Conservation (phyloP, 2,329 filamentous ascomycete genomes). For the Drechslerella coelobrocha region DNA sequence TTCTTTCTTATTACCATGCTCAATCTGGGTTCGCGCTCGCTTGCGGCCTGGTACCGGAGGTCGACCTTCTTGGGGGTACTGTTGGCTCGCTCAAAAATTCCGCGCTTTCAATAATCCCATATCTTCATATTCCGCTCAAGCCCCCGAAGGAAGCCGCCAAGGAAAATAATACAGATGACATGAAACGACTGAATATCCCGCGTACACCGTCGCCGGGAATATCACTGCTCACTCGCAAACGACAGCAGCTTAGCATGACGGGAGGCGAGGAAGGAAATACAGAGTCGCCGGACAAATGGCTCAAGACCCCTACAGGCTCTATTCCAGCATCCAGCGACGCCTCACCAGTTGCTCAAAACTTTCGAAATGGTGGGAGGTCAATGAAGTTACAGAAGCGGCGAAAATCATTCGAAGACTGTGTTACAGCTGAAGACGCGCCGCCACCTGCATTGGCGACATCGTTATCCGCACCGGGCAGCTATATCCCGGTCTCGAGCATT, state of each 20-base stretch:
- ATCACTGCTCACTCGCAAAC: conserved; percentile 51
- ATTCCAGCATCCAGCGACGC: conserved; percentile 45
- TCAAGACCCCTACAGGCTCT: conserved; percentile 53
- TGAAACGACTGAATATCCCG: conserved; percentile 43
- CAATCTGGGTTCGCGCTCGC: conserved; percentile 53
- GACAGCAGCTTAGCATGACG: conserved; percentile 50
- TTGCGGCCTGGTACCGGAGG: conserved; percentile 52
- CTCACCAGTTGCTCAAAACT: conserved; percentile 31
- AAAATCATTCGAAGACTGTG: conserved; percentile 54
- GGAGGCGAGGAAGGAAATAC: conserved; percentile 48
- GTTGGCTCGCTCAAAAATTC: conserved; percentile 52
- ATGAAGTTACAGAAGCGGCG: conserved; percentile 51
- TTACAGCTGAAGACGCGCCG: conserved; percentile 53
- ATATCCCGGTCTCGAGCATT: conserved; percentile 49
- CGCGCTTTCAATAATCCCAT: conserved; percentile 39
- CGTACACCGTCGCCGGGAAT: conserved; percentile 46
- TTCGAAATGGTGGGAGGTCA: conserved; percentile 41
- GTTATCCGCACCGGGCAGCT: conserved; percentile 39
- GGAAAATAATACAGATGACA: conserved; percentile 31
- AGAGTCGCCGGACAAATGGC: conserved; percentile 53
- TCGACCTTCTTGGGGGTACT: conserved; percentile 52
- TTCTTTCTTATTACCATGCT: conserved; percentile 53
- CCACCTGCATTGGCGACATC: conserved; percentile 48
- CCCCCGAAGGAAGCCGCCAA: conserved; percentile 26
- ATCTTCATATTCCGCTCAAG: conserved; percentile 28